Evolutionary conservation across 2,329 filamentous ascomycete species (phyloP), one percentile per base, ranked within the genome.

Genomic region (Stachybotrys chartarum): DNA sequence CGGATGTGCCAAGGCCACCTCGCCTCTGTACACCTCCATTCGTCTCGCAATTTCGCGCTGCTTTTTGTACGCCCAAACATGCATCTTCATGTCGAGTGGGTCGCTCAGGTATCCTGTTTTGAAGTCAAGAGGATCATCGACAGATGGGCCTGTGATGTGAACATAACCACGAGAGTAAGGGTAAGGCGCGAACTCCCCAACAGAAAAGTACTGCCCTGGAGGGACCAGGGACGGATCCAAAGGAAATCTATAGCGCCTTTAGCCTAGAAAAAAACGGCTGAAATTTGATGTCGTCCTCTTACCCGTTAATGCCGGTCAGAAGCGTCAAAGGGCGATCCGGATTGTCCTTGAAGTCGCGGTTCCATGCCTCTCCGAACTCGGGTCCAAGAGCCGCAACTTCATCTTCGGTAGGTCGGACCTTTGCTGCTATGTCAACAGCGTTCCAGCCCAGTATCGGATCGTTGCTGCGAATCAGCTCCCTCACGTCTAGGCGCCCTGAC

Each of bases 161-260:
- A 85, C 75, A 56, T 74, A 73, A 6, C 84, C 84, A 0, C 82
- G 77, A 2, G 81, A 83, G 62, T 80, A 82, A 0, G 83, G 83
- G 61, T 86, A 85, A 3, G 76, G 75, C 0, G 80, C 80, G 65
- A 79, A 85, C 16, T 71, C 73, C 2, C 69, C 78, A 39, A 76
- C 63, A 0, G 78, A 75, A 30, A 81, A 65, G 63, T 83, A 84
- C 57, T 83, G 77, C 60, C 60, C 58, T 5, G 53, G 54, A 0
- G 60, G 64, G 17, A 73, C 65, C 11, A 65, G 6, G 68, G 76
- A 51, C 70, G 71, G 57, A 74, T 75, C 60, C 61, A 63, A 3
- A 64, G 56, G 57, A 63, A 52, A 52, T 44, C 35, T 51, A 30
- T 7, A 32, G 2, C 1, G 3, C 0, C 10, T 1, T 45, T 6